A percentile compares a stretch with the other conserved stretches of the same genome.
phyloP scores from a whole-genome alignment of 805 yeast genomes.

The Metschnikowia borealis region DNA sequence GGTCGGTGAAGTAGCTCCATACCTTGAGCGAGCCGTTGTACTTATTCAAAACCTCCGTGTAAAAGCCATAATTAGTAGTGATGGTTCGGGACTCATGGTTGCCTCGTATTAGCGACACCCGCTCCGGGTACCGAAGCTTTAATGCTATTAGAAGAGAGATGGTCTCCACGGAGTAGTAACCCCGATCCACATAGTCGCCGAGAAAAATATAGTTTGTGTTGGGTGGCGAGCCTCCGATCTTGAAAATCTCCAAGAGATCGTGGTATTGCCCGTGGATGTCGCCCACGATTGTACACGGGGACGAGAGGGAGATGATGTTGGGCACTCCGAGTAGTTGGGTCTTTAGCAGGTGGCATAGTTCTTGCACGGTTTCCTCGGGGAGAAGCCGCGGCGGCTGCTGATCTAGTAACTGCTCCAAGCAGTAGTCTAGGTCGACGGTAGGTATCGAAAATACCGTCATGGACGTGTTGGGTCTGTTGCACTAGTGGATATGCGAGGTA shows the following conservation, averaged over 20 bases:
- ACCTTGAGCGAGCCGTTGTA: constrained; percentile 70
- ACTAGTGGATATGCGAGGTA: background rate
- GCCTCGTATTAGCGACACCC: constrained; percentile 83
- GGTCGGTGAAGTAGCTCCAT: constrained; percentile 87
- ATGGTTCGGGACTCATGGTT: constrained; percentile 96
- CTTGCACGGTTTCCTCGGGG: constrained; percentile 41
- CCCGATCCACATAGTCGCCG: constrained; percentile 96
- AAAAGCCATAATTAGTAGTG: constrained; percentile 95
- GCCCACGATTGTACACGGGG: constrained; percentile 95
- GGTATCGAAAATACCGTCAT: constrained; percentile 35
- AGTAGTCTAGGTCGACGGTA: constrained; percentile 38
- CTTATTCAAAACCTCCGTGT: constrained; percentile 88
- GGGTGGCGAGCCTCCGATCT: constrained; percentile 91
- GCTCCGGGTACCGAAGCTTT: constrained; percentile 79
- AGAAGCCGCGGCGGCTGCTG: constrained; percentile 40
- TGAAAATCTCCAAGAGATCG: constrained; percentile 86
- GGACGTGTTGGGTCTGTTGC: background rate
- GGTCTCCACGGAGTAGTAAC: constrained; percentile 90
- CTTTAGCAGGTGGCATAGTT: constrained; percentile 54
- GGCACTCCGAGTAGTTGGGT: constrained; percentile 76
- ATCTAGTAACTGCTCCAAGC: constrained; percentile 38
- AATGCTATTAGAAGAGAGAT: constrained; percentile 77
- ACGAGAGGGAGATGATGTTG: constrained; percentile 75
- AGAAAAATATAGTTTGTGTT: constrained; percentile 88
- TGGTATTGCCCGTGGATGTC: constrained; percentile 98